Evolutionary conservation across 805 yeast species (phyloP).

Genomic region (Ogataea glucozyma): DNA sequence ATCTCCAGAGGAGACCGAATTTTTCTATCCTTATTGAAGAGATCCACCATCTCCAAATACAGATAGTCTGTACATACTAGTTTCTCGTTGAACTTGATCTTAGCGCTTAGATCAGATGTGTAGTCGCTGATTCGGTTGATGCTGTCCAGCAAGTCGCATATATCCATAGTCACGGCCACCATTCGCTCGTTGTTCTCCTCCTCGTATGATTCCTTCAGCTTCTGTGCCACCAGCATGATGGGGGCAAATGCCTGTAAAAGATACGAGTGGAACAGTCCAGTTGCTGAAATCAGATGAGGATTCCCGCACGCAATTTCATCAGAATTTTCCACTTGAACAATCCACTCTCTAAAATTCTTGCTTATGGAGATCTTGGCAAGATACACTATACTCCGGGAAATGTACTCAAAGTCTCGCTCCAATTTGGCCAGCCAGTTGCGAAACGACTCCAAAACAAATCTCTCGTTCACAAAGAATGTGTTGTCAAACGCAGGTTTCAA

Average conservation of each 20-base stretch:
- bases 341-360: slow-evolving; percentile 29
- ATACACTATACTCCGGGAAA: slow-evolving; percentile 33
- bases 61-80: slow-evolving; percentile 33
- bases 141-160: slow-evolving; percentile 20
- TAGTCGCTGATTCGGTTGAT: slow-evolving; percentile 33
- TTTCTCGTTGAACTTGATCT: slow-evolving; percentile 33
- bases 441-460: slow-evolving; percentile 26
- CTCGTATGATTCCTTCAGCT: slow-evolving; percentile 27
- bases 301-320: slow-evolving; percentile 25
- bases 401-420: slow-evolving; percentile 28
- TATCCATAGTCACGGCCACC: slow-evolving; percentile 19
- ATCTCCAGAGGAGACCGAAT: slow-evolving; percentile 28
- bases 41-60: slow-evolving; percentile 34
- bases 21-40: slow-evolving; percentile 30
- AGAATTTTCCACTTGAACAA: slow-evolving; percentile 19
- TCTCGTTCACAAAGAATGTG: slow-evolving; percentile 31
- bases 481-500: slow-evolving; percentile 33
- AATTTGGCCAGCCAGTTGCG: slow-evolving; percentile 31
- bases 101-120: slow-evolving; percentile 34
- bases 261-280: slow-evolving; percentile 33
- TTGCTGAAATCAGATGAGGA: slow-evolving; percentile 29
- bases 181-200: slow-evolving; percentile 19
- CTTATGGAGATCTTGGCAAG: slow-evolving; percentile 31
- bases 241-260: slow-evolving; percentile 35
- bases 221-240: slow-evolving; percentile 27